Conservation (phyloP, 1,284 basidiomycete genomes). For the Puccinia sorghi region DNA sequence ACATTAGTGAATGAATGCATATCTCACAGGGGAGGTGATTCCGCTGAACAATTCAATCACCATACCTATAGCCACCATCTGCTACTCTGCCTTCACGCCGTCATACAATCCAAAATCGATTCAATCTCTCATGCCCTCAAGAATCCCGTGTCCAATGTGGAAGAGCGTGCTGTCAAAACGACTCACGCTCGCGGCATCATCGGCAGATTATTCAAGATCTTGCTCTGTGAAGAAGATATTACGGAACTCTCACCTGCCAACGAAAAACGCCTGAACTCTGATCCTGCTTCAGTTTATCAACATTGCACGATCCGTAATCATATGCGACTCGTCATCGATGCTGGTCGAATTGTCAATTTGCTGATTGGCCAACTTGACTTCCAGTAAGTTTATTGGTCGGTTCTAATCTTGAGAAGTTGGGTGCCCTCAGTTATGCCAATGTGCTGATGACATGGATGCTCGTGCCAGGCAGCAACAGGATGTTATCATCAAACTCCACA, state of each 20-base stretch:
- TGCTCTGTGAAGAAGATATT: constrained; percentile 9
- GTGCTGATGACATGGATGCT: constrained; percentile 16
- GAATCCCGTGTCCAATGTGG: not conserved
- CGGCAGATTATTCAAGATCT: constrained; percentile 20
- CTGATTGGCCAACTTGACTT: constrained; percentile 67
- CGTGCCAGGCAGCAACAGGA: constrained; percentile 66
- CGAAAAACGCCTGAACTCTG: not conserved
- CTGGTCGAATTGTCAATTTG: constrained; percentile 69
- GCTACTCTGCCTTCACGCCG: constrained; percentile 35
- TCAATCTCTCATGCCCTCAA: not conserved
- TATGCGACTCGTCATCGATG: constrained; percentile 64
- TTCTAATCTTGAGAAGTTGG: constrained; percentile 48
- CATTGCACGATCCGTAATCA: constrained; percentile 26
- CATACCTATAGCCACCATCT: constrained; percentile 34
- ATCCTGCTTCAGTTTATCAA: not conserved
- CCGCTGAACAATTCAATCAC: constrained; percentile 11
- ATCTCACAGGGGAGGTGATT: not conserved
- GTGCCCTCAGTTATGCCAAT: constrained; percentile 38
- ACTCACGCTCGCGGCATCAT: constrained; percentile 30
- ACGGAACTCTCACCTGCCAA: not conserved
- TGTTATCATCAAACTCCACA: constrained; percentile 64
- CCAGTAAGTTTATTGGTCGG: constrained; percentile 61
- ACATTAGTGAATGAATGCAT: constrained; percentile 50
- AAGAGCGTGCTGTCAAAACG: not conserved
- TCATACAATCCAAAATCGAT: constrained; percentile 34